These are phyloP conservation scores for Arthrobotrys conoides DNA, from an alignment of 2,329 filamentous ascomycete genomes.

Conservation along the genomic window DNA sequence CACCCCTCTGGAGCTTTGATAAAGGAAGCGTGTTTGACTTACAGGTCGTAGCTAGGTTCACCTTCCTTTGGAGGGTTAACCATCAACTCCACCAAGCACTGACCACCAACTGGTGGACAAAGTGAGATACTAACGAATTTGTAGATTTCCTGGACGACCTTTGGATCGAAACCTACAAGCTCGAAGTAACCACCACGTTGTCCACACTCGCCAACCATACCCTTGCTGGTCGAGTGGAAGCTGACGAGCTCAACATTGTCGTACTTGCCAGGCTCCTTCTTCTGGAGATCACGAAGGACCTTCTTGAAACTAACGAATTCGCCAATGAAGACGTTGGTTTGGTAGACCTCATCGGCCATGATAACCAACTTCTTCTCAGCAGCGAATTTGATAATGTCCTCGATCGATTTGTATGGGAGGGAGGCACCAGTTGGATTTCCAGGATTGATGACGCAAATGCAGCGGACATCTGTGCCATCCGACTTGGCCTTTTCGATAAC, in stretches of 20 bases:
- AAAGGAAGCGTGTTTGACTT: slow-evolving; percentile 30
- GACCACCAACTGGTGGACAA: slow-evolving; percentile 93
- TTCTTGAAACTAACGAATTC: slow-evolving; percentile 97
- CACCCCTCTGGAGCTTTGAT: slow-evolving; percentile 9
- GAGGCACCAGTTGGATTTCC: slow-evolving; percentile 96
- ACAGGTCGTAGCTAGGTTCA: slow-evolving; percentile 82
- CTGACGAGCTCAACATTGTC: slow-evolving; percentile 90
- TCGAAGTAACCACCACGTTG: slow-evolving; percentile 99
- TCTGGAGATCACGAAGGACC: slow-evolving; percentile 83
- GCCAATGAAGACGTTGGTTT: slow-evolving; percentile 97
- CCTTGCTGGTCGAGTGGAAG: slow-evolving; percentile 94
- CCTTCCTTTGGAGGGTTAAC: slow-evolving; percentile 91
- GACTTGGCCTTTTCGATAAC: slow-evolving; percentile 81
- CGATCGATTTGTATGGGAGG: slow-evolving; percentile 82
- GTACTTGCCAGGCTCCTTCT: slow-evolving; percentile 80
- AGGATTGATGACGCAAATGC: slow-evolving; percentile 97
- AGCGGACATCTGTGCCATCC: slow-evolving; percentile 87
- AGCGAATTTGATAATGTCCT: slow-evolving; percentile 87
- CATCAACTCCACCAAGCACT: slow-evolving; percentile 98
- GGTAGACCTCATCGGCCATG: slow-evolving; percentile 97
- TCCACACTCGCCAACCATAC: slow-evolving; percentile 98
- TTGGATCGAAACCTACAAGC: slow-evolving; percentile 86
- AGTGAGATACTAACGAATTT: slow-evolving; percentile 98
- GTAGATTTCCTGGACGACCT: slow-evolving; percentile 94
- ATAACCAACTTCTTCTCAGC: slow-evolving; percentile 87